Conservation (phyloP, 1,284 basidiomycete species). For the Boletus chippewaensis region DNA sequence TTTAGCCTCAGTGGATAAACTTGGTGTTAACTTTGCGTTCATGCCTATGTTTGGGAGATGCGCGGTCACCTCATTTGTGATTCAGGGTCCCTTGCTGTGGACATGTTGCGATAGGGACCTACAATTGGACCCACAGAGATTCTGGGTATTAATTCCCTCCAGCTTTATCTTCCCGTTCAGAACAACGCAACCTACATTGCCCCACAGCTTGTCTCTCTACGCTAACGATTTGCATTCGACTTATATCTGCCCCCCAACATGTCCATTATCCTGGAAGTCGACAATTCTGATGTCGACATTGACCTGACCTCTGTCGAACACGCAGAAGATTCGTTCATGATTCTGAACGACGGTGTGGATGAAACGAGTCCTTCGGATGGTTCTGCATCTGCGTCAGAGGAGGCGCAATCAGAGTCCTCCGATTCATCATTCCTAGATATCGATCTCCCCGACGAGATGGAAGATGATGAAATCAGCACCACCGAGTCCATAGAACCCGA, state of each 20-base stretch:
- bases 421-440: conserved; percentile 22
- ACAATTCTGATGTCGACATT: conserved; percentile 8
- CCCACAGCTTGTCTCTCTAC: neutral
- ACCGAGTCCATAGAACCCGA: conserved; percentile 16
- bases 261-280: conserved; percentile 19
- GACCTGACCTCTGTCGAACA: conserved; percentile 7
- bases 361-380: conserved; percentile 1
- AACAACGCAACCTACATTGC: neutral
- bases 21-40: conserved; percentile 21
- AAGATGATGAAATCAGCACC: conserved; percentile 17
- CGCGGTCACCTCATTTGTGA: neutral
- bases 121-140: conserved; percentile 19
- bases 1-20: conserved; percentile 2
- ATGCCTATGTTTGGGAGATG: conserved; percentile 20
- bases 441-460: conserved; percentile 11
- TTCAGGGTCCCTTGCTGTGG: neutral
- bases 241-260: conserved; percentile 3
- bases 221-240: neutral
- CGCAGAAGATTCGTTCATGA: conserved; percentile 15
- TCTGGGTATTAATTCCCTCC: conserved; percentile 11
- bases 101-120: conserved; percentile 1
- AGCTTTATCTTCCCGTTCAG: neutral
- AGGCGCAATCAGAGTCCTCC: conserved; percentile 16
- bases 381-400: conserved; percentile 7
- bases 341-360: conserved; percentile 3